These are phyloP conservation scores for Kernera saxatilis DNA, from an alignment of 345 rosid species.

Conservation along the genomic window DNA sequence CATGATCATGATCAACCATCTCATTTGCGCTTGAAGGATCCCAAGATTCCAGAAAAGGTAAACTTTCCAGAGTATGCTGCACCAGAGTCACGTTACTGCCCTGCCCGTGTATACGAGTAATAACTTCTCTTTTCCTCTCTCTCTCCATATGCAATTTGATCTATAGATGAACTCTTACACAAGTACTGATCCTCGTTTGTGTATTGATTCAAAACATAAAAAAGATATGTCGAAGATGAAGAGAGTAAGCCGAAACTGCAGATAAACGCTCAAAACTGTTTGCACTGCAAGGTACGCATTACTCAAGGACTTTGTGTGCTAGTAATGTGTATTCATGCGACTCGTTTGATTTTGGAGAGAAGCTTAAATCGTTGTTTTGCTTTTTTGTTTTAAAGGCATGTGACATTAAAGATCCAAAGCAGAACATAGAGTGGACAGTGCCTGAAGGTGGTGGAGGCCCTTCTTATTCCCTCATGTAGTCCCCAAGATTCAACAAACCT, in stretches of 20 bases:
- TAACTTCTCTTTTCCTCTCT: neutral
- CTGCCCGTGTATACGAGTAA: constrained; percentile 98
- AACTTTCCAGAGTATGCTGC: constrained; percentile 80
- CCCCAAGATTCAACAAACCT: neutral
- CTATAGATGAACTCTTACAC: neutral
- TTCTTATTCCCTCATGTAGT: constrained; percentile 74
- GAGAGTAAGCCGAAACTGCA: constrained; percentile 64
- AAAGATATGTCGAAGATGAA: constrained; percentile 75
- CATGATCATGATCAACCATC: constrained; percentile 94
- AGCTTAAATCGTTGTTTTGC: neutral
- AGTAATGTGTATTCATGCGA: neutral
- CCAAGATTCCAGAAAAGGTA: constrained; percentile 55
- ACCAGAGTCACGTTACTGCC: constrained; percentile 91
- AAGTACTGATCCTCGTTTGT: constrained; percentile 5
- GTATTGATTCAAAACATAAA: neutral
- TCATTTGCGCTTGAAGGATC: constrained; percentile 73
- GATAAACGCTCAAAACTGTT: constrained; percentile 90
- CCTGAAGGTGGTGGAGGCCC: constrained; percentile 99
- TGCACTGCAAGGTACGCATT: constrained; percentile 82
- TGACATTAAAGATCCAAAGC: constrained; percentile 90
- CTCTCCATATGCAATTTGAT: neutral
- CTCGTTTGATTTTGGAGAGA: neutral
- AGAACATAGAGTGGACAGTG: constrained; percentile 90
- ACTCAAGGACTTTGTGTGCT: neutral
- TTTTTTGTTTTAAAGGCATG: constrained; percentile 41